Evolutionary conservation across 805 yeast species (phyloP), one percentile per base, ranked within the genome.

Genomic region (Priceomyces haplophilus): DNA sequence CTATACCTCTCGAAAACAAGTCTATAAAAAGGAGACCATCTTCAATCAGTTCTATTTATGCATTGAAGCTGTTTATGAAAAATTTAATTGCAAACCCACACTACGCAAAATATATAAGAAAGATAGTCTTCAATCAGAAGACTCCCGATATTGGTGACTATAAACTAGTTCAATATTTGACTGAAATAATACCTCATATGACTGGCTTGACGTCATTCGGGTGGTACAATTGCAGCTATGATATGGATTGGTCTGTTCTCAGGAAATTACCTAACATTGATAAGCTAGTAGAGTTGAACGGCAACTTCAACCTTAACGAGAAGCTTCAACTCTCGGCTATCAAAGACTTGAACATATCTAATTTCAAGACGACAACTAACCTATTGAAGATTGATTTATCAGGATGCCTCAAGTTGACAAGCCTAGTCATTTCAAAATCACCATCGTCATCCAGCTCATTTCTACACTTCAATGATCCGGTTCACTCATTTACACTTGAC

Each of bases 121-220:
- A 42, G 6, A 32, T 59, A 20, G 34, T 44, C 7, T 50, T 52
- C 33, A 35, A 31, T 23, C 36, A 42, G 7, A 34, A 41, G 5
- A 41, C 55, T 15, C 65, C 65, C 3, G 64, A 59, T 47, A 44
- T 60, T 13, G 57, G 62, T 3, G 63, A 59, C 30, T 43, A 50
- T 12, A 49, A 49, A 23, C 42, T 59, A n/a, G 21, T 49, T 7
- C 37, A 43, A 7, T 48, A 45, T 31, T 46, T 59, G n/a, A 25
- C 41, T 8, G 15, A 31, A 4, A 44, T 51, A 12, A 43, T 61
- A 19, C 60, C 58, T 2, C 30, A 42, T 12, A 42, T 58, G 18
- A 19, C 10, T 1, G 50, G 47, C 36, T 41, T 58, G 18, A 25
- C 15, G 3, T 49, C 50, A 23, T 49, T 58, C 23, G 47, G 43